Conservation (phyloP, 1,284 basidiomycete species). For the Marasmius sp. region DNA sequence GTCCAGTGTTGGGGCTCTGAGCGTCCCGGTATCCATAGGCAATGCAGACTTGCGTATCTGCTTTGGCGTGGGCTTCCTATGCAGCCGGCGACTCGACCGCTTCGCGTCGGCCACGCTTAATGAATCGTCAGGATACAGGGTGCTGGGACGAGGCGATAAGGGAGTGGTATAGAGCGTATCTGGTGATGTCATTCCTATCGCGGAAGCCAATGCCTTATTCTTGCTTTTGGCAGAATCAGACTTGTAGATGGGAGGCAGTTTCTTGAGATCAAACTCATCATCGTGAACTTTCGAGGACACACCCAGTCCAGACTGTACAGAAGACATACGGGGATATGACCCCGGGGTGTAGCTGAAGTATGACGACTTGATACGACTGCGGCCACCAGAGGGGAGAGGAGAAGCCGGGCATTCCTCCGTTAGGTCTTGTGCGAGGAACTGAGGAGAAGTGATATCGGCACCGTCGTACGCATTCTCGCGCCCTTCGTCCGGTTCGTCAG, state of each 20-base stretch:
- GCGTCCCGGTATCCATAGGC: conserved; percentile 20
- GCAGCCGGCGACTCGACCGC: conserved; percentile 21
- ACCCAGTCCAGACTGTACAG: conserved; percentile 32
- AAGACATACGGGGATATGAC: conserved; percentile 53
- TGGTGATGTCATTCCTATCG: conserved; percentile 51
- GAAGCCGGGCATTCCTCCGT: conserved; percentile 29
- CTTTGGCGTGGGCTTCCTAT: conserved; percentile 35
- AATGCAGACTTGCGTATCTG: conserved; percentile 30
- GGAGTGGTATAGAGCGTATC: conserved; percentile 28
- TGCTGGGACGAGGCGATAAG: conserved; percentile 50
- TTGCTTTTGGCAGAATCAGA: conserved; percentile 44
- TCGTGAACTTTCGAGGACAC: conserved; percentile 21
- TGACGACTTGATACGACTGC: conserved; percentile 65
- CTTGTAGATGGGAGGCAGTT: conserved; percentile 33
- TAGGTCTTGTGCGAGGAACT: conserved; percentile 20
- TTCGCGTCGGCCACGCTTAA: conserved; percentile 55
- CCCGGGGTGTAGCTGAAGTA: conserved; percentile 52
- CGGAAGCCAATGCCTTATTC: conserved; percentile 53
- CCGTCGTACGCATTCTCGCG: conserved; percentile 52
- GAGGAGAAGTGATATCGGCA: conserved; percentile 49
- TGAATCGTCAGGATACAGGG: conserved; percentile 71
- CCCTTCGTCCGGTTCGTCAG: not conserved
- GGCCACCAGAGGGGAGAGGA: conserved; percentile 40
- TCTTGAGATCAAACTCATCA: conserved; percentile 23
- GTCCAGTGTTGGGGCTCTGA: conserved; percentile 32